Conservation (phyloP, 164 flowering plant genomes). For the Vitis amurensis region DNA sequence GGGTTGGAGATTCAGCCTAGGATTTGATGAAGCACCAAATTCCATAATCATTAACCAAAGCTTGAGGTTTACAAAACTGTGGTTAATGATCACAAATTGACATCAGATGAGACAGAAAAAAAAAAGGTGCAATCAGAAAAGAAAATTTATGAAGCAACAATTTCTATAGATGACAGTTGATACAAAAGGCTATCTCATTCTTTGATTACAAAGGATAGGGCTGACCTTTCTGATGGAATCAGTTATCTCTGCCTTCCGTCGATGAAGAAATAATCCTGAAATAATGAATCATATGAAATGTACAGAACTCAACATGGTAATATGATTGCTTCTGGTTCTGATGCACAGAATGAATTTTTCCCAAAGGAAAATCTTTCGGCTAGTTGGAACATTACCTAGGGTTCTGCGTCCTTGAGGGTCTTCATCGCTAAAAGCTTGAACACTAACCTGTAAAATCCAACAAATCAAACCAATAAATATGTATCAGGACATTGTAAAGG, state of each 20-base stretch:
- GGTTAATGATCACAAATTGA: not conserved
- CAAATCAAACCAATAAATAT: not conserved
- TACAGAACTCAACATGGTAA: not conserved
- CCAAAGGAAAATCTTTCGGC: not conserved
- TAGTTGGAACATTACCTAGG: constrained; percentile 60
- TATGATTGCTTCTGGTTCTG: not conserved
- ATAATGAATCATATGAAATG: constrained; percentile 1
- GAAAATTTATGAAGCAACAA: not conserved
- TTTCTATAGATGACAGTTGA: not conserved
- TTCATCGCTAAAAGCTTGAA: constrained; percentile 98
- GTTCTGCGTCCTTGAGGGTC: constrained; percentile 99
- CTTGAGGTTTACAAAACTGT: not conserved
- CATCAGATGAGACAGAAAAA: not conserved
- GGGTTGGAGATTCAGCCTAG: not conserved
- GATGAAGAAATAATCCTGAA: constrained; percentile 93
- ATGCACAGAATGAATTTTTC: constrained; percentile 1
- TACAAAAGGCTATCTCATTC: not conserved
- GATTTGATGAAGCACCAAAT: not conserved
- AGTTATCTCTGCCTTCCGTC: constrained; percentile 82
- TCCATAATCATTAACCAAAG: not conserved
- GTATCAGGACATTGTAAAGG: constrained; percentile 1
- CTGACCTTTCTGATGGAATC: constrained; percentile 79
- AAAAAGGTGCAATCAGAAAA: not conserved
- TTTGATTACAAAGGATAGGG: constrained; percentile 1
- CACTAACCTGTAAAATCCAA: constrained; percentile 63